Evolutionary conservation across 192 early-diverging fungal genomes (phyloP).

Genomic region (Helicostylum pulchrum): DNA sequence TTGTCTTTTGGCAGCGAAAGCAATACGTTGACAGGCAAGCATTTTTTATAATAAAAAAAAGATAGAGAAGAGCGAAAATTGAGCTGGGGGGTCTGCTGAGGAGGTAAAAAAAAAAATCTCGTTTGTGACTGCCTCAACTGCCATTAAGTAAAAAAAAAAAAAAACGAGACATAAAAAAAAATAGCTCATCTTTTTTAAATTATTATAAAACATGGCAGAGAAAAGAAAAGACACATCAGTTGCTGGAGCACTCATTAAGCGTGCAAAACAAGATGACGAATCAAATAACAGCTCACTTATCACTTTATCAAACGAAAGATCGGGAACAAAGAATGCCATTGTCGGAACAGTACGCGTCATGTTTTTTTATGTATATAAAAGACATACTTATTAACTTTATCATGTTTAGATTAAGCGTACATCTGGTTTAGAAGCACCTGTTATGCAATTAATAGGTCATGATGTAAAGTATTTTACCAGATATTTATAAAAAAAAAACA

Average conservation of each 20-base stretch:
- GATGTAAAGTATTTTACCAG: slow-evolving; percentile 25
- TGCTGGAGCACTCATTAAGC: slow-evolving; percentile 20
- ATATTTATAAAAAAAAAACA: too few relatives aligned
- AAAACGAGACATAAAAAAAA: too few relatives aligned
- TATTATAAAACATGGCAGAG: slow-evolving; percentile 11
- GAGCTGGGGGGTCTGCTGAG: too few relatives aligned
- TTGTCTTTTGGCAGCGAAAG: too few relatives aligned
- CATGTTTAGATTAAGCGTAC: slow-evolving; percentile 50
- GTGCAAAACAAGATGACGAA: slow-evolving; percentile 15
- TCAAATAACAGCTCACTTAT: slow-evolving; percentile 13
- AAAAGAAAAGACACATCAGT: slow-evolving; percentile 26
- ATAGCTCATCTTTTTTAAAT: slow-evolving; percentile 1
- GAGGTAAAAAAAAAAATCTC: too few relatives aligned
- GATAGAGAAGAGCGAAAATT: too few relatives aligned
- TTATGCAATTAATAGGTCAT: slow-evolving; percentile 85
- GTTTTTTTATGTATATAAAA: background rate
- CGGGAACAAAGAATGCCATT: slow-evolving; percentile 32
- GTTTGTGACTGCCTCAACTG: too few relatives aligned
- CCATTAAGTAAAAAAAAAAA: background rate
- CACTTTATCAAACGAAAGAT: slow-evolving; percentile 24
- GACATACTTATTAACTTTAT: background rate
- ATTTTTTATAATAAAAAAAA: too few relatives aligned
- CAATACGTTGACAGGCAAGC: too few relatives aligned
- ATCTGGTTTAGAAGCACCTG: slow-evolving; percentile 76
- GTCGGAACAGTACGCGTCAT: slow-evolving; percentile 31